These are phyloP conservation scores for Pseudocercospora crystallina DNA, from an alignment of 2,329 filamentous ascomycete species.

Conservation along the genomic window DNA sequence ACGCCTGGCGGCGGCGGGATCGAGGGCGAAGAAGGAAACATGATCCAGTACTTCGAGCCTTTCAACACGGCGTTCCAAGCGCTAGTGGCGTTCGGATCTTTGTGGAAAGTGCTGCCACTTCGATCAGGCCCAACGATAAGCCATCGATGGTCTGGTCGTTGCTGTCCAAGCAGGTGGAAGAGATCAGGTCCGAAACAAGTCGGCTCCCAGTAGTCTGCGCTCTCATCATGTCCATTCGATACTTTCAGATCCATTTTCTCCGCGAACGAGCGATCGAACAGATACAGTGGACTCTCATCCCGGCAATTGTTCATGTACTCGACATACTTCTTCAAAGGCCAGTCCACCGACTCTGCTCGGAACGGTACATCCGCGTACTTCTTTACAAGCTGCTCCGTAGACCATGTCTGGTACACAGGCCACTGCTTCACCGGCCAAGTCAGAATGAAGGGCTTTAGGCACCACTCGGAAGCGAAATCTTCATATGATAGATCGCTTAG, in stretches of 20 bases:
- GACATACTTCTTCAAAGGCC: slow-evolving; percentile 78
- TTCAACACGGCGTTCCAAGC: slow-evolving; percentile 94
- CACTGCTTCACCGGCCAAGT: slow-evolving; percentile 78
- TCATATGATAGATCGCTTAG: slow-evolving; percentile 67
- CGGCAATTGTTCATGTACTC: slow-evolving; percentile 75
- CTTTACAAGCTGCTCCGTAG: slow-evolving; percentile 63
- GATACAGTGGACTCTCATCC: slow-evolving; percentile 79
- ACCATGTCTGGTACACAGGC: slow-evolving; percentile 77
- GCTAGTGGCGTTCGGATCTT: slow-evolving; percentile 69
- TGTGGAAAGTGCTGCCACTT: slow-evolving; percentile 89
- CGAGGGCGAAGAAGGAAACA: slow-evolving; percentile 75
- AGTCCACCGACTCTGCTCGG: slow-evolving; percentile 90
- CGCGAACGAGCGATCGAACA: slow-evolving; percentile 85
- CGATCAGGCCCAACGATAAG: slow-evolving; percentile 84
- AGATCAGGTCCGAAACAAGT: slow-evolving; percentile 82
- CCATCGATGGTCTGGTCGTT: slow-evolving; percentile 88
- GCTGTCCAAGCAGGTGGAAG: slow-evolving; percentile 72
- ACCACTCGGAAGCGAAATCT: slow-evolving; percentile 76
- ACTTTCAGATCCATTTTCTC: slow-evolving; percentile 76
- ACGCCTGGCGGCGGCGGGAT: slow-evolving; percentile 77
- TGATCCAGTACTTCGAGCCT: slow-evolving; percentile 96
- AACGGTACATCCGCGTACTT: slow-evolving; percentile 69
- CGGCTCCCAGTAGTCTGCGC: slow-evolving; percentile 72
- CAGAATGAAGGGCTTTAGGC: slow-evolving; percentile 79
- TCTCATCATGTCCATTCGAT: slow-evolving; percentile 36